These are phyloP conservation scores for Colletotrichum lupini DNA, from an alignment of 2,329 filamentous ascomycete species.

Conservation along the genomic window DNA sequence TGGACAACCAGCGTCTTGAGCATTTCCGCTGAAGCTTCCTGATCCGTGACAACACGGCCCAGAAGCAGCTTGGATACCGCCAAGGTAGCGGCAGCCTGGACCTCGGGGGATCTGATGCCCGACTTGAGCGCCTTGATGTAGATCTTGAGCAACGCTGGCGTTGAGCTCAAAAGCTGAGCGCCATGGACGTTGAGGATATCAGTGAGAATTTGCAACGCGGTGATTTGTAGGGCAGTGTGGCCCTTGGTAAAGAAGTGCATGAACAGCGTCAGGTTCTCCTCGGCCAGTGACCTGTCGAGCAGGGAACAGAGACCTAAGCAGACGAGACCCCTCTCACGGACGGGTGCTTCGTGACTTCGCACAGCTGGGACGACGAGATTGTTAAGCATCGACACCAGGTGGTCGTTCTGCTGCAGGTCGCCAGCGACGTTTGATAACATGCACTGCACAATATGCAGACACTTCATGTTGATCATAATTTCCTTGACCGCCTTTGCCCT, in stretches of 20 bases:
- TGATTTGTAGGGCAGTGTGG: conserved; percentile 88
- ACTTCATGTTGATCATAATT: conserved; percentile 98
- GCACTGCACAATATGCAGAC: conserved; percentile 95
- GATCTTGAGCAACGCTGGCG: conserved; percentile 82
- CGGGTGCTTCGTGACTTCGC: conserved; percentile 89
- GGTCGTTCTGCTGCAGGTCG: conserved; percentile 87
- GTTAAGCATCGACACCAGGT: conserved; percentile 97
- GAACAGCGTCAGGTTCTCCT: conserved; percentile 92
- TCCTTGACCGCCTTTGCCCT: conserved; percentile 84
- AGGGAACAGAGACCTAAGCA: conserved; percentile 93
- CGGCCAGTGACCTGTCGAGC: conserved; percentile 89
- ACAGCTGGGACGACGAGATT: conserved; percentile 96
- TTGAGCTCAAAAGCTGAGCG: conserved; percentile 75
- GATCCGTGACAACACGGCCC: conserved; percentile 79
- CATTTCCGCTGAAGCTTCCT: conserved; percentile 75
- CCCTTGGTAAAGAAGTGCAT: conserved; percentile 97
- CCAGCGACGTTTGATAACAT: conserved; percentile 95
- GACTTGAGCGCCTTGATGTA: conserved; percentile 85
- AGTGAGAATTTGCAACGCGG: conserved; percentile 89
- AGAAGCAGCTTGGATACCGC: conserved; percentile 89
- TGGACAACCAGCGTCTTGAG: conserved; percentile 85
- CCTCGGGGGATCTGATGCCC: conserved; percentile 74
- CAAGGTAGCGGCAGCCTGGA: conserved; percentile 84
- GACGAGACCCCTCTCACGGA: conserved; percentile 88
- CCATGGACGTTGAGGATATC: conserved; percentile 94